Percentiles rank a stretch among this genome's conserved stretches.
Conservation (phyloP, 352 stramenopile genomes). For the Phytophthora quininea region DNA sequence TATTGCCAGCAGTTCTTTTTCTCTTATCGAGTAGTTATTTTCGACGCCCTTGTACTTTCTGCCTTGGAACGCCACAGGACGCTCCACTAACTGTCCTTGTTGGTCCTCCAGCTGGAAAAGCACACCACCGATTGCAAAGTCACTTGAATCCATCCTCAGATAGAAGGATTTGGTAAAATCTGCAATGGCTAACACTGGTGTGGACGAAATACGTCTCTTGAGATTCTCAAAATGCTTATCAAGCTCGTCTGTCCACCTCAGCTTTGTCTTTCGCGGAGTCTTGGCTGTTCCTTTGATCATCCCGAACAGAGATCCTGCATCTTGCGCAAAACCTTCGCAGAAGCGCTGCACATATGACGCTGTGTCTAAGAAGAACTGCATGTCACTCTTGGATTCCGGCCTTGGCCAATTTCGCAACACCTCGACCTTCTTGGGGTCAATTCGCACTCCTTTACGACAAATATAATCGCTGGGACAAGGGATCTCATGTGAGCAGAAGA, state of each 20-base stretch:
- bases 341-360: conserved; percentile 16
- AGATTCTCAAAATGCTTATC: conserved; percentile 5
- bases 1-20: conserved; percentile 16
- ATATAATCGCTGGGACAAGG: conserved; percentile 28
- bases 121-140: conserved; percentile 9
- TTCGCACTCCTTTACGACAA: conserved; percentile 15
- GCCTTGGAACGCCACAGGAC: conserved; percentile 12
- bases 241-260: not conserved
- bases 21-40: conserved; percentile 14
- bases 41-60: conserved; percentile 9
- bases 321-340: conserved; percentile 11
- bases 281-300: conserved; percentile 5
- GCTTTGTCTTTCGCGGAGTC: not conserved
- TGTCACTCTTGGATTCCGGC: conserved; percentile 11
- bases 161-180: conserved; percentile 5
- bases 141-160: conserved; percentile 17
- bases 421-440: conserved; percentile 28
- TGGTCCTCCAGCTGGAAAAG: not conserved
- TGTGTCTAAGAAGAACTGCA: conserved; percentile 15
- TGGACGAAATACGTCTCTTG: conserved; percentile 8
- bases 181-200: conserved; percentile 7
- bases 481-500: conserved; percentile 27
- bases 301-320: conserved; percentile 15
- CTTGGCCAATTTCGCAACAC: conserved; percentile 17
- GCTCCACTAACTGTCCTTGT: not conserved